These are phyloP conservation scores for Mimosa pudica DNA, from an alignment of 306 rosid genomes.

Conservation along the genomic window DNA sequence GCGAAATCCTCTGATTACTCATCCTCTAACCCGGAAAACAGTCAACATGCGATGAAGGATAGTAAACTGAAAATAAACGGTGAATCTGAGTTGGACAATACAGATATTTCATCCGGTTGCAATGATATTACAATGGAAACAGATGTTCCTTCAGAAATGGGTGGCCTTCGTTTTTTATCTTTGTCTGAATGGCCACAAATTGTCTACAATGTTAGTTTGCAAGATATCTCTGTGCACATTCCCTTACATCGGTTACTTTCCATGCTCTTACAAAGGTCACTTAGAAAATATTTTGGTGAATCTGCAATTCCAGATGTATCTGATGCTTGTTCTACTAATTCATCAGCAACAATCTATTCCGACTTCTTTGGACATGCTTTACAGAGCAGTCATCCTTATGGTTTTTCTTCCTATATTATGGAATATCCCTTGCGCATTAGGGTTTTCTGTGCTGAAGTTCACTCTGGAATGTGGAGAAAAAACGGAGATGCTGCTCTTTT, in stretches of 20 bases:
- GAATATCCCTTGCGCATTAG: constrained; percentile 94
- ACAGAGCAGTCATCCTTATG: constrained; percentile 81
- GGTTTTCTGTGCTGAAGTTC: constrained; percentile 95
- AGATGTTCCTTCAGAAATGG: constrained; percentile 58
- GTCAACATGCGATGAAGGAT: constrained; percentile 44
- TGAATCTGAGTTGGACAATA: constrained; percentile 48
- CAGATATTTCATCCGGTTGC: constrained; percentile 31
- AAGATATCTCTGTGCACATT: constrained; percentile 82
- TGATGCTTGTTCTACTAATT: constrained; percentile 43
- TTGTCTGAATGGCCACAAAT: constrained; percentile 85
- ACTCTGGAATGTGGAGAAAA: constrained; percentile 97
- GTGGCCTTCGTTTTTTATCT: constrained; percentile 60
- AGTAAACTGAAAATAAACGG: constrained; percentile 40
- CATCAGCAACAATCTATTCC: constrained; percentile 42
- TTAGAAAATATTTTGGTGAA: constrained; percentile 71
- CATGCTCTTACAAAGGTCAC: constrained; percentile 75
- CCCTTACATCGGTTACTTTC: constrained; percentile 91
- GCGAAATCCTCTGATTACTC: constrained; percentile 41
- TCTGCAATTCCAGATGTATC: constrained; percentile 46
- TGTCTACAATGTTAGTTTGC: constrained; percentile 80
- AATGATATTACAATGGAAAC: constrained; percentile 63
- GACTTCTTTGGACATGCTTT: constrained; percentile 78
- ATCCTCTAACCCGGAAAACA: constrained; percentile 39
- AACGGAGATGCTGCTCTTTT: constrained; percentile 84
- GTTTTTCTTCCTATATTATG: constrained; percentile 91